Base-by-base conservation (phyloP, 1,284 basidiomycete genomes). In the Omphalotus olearius region DNA sequence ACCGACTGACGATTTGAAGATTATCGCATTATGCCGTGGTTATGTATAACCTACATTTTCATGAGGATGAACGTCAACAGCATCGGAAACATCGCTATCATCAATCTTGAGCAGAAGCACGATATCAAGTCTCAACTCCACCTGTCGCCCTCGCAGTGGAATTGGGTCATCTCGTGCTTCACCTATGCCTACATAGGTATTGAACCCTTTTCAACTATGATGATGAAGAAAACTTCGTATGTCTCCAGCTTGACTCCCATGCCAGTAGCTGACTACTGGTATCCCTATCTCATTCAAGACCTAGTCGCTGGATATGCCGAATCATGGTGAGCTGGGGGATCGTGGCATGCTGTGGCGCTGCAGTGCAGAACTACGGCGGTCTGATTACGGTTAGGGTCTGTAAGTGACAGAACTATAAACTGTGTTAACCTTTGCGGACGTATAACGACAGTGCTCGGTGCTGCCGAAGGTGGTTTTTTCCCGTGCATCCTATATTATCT, bases 301-400 rank as follows among this genome's bases (percentile, higher is more conserved):
- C 51, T 1, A 52, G 45, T 40, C 39, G 47, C 25, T 47, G 51
- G 51, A 47, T 47, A 4, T 40, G 35, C 17, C 45, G 45, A 11
- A 47, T 47, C 14, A 47, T 59, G 57, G 50, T 59, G 6, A 55
- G 52, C 37, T 59, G 57, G 57, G 57, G 55, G n/a, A 53, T 59
- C n/a, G 47, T 50, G 30, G 50, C 53, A 0, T 53, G 53, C n/a
- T 59, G 57, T 47, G 49, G 57, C 20, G 57, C 55, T 25, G 55
- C 57, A 13, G 52, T 52, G 1, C 50, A 52, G 4, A 48, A 50
- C 7, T 59, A 59, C 33, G 57, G 48, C 6, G 55, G 51, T 17
- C 28, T 59, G 16, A 59, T 59, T 18, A 55, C 53, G 16, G 46
- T 56, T 0, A 41, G 57, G 40, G 50, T 51, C 35, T 35, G 52